A percentile compares a stretch with the other conserved stretches of the same genome.
Evolutionary conservation across 176 grass and related monocot species (phyloP).

Genomic region (Oryza nivara): DNA sequence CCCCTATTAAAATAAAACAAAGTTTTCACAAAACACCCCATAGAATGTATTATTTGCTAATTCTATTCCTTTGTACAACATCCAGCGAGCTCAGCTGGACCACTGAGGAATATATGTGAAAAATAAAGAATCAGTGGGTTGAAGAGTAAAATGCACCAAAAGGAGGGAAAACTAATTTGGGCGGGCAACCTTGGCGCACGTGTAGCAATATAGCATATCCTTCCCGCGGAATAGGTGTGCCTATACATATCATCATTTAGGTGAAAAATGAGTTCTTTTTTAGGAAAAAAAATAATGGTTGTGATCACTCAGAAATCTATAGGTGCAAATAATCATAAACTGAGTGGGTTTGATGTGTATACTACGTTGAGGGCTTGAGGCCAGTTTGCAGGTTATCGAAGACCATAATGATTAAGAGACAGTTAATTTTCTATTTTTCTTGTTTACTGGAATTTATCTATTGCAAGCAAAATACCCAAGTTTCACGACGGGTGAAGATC

Average conservation of each 20-base stretch:
- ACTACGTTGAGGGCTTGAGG: too few relatives aligned
- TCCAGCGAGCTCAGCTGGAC: too few relatives aligned
- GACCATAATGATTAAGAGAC: too few relatives aligned
- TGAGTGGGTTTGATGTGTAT: too few relatives aligned
- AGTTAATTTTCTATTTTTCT: too few relatives aligned
- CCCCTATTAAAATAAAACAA: background rate
- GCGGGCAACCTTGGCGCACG: background rate
- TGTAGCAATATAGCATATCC: background rate
- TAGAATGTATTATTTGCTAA: background rate
- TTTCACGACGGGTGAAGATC: too few relatives aligned
- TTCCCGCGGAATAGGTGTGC: background rate
- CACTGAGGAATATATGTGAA: background rate
- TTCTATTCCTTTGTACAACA: background rate
- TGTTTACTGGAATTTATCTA: too few relatives aligned
- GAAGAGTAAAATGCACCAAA: background rate
- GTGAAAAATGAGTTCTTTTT: background rate
- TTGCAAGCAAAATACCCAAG: too few relatives aligned
- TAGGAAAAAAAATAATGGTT: too few relatives aligned
- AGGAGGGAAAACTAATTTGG: background rate
- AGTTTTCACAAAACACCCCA: background rate
- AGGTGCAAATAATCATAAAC: too few relatives aligned
- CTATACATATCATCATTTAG: background rate
- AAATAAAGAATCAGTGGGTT: background rate
- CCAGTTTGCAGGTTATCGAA: too few relatives aligned
- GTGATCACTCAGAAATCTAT: too few relatives aligned